A percentile compares a stretch with the other conserved stretches of the same genome.
Conservation (phyloP, 331 rosid genomes). For the Rhamnella rubrinervis region DNA sequence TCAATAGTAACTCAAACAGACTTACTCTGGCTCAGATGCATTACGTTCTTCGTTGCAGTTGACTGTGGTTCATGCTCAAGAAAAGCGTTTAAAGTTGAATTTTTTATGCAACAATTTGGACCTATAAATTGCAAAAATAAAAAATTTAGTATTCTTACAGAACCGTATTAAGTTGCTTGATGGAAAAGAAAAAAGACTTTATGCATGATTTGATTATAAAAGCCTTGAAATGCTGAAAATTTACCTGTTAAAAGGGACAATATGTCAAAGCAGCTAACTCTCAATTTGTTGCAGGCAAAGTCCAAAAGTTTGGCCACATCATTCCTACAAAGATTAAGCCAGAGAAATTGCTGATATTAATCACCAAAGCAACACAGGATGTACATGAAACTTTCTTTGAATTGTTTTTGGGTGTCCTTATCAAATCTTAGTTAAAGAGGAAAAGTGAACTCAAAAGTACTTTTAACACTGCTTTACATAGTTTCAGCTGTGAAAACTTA, state of each 20-base stretch:
- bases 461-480: too few relatives aligned
- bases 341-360: too few relatives aligned
- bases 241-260: constrained; percentile 66
- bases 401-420: too few relatives aligned
- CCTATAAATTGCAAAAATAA: constrained; percentile 27
- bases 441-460: too few relatives aligned
- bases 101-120: constrained; percentile 66
- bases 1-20: background rate
- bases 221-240: background rate
- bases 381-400: too few relatives aligned
- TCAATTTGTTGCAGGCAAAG: constrained; percentile 53
- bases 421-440: too few relatives aligned
- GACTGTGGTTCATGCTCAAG: constrained; percentile 63
- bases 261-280: constrained; percentile 66
- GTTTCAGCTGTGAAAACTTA: too few relatives aligned
- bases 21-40: constrained; percentile 77
- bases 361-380: too few relatives aligned
- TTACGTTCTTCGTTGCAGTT: constrained; percentile 70
- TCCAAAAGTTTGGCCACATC: constrained; percentile 39
- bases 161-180: constrained; percentile 20
- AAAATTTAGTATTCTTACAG: too few relatives aligned
- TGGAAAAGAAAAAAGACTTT: too few relatives aligned
- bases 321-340: constrained; percentile 28
- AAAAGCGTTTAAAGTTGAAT: constrained; percentile 44
- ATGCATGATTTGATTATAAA: too few relatives aligned